Evolutionary conservation across 305 asterid genomes (phyloP), one percentile per base, ranked within the genome.

Genomic region (Fraxinus nigra): DNA sequence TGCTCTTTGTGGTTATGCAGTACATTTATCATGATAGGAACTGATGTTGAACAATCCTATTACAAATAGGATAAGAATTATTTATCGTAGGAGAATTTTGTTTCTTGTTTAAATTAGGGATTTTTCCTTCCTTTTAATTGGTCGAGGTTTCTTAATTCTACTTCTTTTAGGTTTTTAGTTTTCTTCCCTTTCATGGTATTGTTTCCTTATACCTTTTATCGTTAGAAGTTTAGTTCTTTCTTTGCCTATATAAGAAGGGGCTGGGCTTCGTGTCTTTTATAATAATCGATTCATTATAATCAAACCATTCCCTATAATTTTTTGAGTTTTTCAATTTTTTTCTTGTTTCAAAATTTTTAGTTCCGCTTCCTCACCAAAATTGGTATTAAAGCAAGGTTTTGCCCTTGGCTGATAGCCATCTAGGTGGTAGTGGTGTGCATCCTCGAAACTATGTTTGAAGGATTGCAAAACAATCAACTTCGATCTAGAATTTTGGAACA

Each of bases 41-140:
- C 67, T 56, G 67, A 18, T 56, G 28, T 56, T 18, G 67, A 5
- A 56, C 67, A 56, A 56, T 56, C 84, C 78, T 70, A 78, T 77
- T 79, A 72, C 13, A n/a, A 22, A 54, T 67, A 20, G 4, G 67
- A 56, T 56, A 56, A 56, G 67, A 56, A 56, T 56, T 56, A 18
- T 18, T 51, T 51, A 51, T 51, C n/a, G 63, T 51, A 51, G 63
- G 10, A 18, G 67, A 26, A 56, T 56, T 56, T 56, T 56, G 67
- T 56, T 56, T 56, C 67, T 56, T 56, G 67, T 56, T 56, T 56
- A 56, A n/a, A 56, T 56, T 56, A 56, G 67, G 11, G 67, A 1
- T 56, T 56, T 56, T 56, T 56, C 67, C 9, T 56, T 56, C 67
- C 67, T 56, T 56, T 56, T 6, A 56, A 56, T 56, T 56, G 28